Percentiles rank a stretch among this genome's conserved stretches.
phyloP scores from a whole-genome alignment of 306 rosid species.

The Cicer chorassanicum region DNA sequence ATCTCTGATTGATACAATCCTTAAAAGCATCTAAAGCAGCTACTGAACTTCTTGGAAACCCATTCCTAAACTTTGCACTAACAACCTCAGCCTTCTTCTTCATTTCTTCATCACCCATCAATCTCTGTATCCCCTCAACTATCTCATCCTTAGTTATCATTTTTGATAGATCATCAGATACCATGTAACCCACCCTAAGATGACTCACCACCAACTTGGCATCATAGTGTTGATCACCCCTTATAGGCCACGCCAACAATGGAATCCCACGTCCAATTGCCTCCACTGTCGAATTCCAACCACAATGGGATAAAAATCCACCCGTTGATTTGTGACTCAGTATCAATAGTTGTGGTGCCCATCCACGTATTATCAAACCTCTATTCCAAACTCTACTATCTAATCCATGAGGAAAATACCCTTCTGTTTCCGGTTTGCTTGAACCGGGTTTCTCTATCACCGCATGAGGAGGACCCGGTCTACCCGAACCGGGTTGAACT shows the following conservation, averaged over 20 bases:
- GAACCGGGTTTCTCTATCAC: background rate
- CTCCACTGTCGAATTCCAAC: constrained; percentile 77
- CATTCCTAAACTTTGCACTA: constrained; percentile 49
- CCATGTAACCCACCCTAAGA: constrained; percentile 56
- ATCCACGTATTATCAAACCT: constrained; percentile 70
- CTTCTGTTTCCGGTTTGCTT: background rate
- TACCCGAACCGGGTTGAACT: constrained; percentile 54
- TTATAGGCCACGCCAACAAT: constrained; percentile 67
- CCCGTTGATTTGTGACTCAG: constrained; percentile 77
- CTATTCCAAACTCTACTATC: constrained; percentile 49
- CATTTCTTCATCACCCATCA: constrained; percentile 54
- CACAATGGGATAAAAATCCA: constrained; percentile 73
- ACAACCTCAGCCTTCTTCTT: constrained; percentile 45
- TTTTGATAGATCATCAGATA: constrained; percentile 44
- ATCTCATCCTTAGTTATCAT: constrained; percentile 51
- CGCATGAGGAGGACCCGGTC: constrained; percentile 35
- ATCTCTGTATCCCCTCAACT: constrained; percentile 51
- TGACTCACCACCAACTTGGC: constrained; percentile 57
- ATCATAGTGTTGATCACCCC: constrained; percentile 64
- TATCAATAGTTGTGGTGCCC: constrained; percentile 81
- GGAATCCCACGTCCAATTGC: constrained; percentile 71
- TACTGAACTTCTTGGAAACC: constrained; percentile 57
- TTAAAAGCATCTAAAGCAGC: constrained; percentile 57
- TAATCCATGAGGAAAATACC: constrained; percentile 56
- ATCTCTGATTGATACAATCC: background rate